phyloP scores from a whole-genome alignment of 2,329 filamentous ascomycete genomes.

The Colletotrichum sp. region DNA sequence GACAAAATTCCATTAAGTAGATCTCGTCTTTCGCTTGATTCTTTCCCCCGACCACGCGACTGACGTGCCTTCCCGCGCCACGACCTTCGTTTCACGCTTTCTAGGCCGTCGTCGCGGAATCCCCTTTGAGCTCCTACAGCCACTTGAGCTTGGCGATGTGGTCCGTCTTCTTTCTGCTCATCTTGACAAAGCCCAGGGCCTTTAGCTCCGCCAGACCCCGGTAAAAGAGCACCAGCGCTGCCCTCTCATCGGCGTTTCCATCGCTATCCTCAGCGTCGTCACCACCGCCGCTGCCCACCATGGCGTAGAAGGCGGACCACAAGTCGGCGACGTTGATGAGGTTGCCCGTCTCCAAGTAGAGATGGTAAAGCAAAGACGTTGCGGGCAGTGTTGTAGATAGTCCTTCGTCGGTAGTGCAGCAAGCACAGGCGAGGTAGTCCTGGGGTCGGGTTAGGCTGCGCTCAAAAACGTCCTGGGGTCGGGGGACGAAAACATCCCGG shows the following conservation, averaged over 20 bases:
- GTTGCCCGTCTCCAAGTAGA: constrained; percentile 78
- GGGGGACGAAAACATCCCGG: constrained; percentile 76
- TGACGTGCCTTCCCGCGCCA: neutral
- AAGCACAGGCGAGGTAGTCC: constrained; percentile 78
- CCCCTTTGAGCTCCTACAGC: constrained; percentile 46
- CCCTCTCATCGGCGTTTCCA: constrained; percentile 57
- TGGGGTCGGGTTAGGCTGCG: constrained; percentile 74
- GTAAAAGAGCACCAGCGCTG: constrained; percentile 80
- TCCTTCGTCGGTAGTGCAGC: constrained; percentile 61
- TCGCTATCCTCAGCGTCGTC: constrained; percentile 34
- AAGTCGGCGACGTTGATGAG: constrained; percentile 82
- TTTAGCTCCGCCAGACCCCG: constrained; percentile 83
- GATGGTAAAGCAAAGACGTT: constrained; percentile 76
- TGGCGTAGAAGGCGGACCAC: constrained; percentile 76
- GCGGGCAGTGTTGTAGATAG: constrained; percentile 69
- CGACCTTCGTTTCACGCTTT: neutral
- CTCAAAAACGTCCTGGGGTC: constrained; percentile 73
- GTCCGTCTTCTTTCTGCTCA: constrained; percentile 89
- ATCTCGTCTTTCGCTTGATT: neutral
- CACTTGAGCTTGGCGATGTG: constrained; percentile 92
- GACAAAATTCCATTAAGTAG: neutral
- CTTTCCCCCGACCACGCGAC: neutral
- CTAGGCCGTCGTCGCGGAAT: neutral
- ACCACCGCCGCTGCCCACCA: constrained; percentile 54
- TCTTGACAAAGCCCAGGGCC: constrained; percentile 85